Percentiles rank a stretch among this genome's conserved stretches.
These are phyloP conservation scores for Elsinoe arachidis DNA, from an alignment of 2,329 filamentous ascomycete species.

Conservation along the genomic window DNA sequence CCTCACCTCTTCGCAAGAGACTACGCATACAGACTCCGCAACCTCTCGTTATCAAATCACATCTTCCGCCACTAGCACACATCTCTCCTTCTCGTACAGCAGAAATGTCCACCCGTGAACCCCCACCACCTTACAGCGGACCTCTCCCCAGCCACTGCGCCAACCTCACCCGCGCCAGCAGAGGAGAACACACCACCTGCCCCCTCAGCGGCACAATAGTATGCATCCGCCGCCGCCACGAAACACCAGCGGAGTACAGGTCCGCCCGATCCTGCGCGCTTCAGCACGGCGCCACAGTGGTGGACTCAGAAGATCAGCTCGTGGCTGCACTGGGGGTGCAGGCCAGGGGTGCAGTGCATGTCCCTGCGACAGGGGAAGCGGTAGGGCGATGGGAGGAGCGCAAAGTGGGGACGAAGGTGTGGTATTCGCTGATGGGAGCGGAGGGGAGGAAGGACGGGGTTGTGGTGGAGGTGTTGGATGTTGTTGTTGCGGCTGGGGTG, in stretches of 20 bases:
- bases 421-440: neutral
- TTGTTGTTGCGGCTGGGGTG: neutral
- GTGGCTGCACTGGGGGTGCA: neutral
- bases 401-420: neutral
- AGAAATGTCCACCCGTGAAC: neutral
- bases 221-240: neutral
- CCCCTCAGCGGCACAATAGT: neutral
- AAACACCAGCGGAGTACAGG: neutral
- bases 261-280: neutral
- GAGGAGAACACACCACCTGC: neutral
- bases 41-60: neutral
- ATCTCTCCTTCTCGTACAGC: neutral
- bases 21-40: neutral
- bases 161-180: neutral
- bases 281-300: conserved; percentile 1
- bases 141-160: neutral
- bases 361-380: neutral
- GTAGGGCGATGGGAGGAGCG: neutral
- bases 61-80: neutral
- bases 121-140: neutral
- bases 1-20: neutral
- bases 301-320: neutral
- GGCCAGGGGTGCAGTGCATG: neutral
- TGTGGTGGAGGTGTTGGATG: conserved; percentile 4
- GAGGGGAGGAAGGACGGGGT: neutral